phyloP scores from a whole-genome alignment of 371 early-diverging fungal species.

The Mortierella sp. region DNA sequence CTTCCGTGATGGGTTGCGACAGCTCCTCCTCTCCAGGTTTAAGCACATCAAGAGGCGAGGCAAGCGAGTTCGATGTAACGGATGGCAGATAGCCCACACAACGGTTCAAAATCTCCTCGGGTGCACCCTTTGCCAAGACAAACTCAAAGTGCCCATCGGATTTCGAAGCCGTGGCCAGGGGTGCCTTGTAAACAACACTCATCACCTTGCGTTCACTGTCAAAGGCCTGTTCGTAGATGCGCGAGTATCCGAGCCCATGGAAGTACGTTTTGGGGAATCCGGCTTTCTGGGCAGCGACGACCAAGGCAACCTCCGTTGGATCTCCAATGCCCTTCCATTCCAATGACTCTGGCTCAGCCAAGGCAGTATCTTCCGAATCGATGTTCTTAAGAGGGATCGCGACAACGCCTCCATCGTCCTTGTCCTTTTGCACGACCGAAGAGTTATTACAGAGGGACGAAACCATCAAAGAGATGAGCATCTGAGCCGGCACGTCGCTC shows the following conservation, averaged over 20 bases:
- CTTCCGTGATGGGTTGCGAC: constrained; percentile 63
- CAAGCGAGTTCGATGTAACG: constrained; percentile 3
- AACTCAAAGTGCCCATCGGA: constrained; percentile 45
- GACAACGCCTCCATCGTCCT: neutral
- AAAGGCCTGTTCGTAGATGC: constrained; percentile 68
- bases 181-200: constrained; percentile 73
- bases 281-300: constrained; percentile 80
- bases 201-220: constrained; percentile 91
- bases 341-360: neutral
- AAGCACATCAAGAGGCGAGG: constrained; percentile 23
- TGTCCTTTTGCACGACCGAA: constrained; percentile 52
- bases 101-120: constrained; percentile 82
- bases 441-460: constrained; percentile 78
- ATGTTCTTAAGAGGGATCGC: constrained; percentile 1
- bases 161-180: neutral
- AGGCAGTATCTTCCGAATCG: neutral
- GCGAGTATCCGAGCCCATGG: constrained; percentile 49
- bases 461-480: constrained; percentile 38
- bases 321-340: constrained; percentile 67
- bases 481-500: constrained; percentile 28
- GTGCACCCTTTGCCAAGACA: constrained; percentile 89
- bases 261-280: constrained; percentile 69
- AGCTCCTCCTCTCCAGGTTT: constrained; percentile 22
- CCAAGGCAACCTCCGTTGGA: constrained; percentile 73
- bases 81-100: constrained; percentile 69